Evolutionary conservation across 257 asterid species (phyloP).

Genomic region (Thymus mandschuricus): DNA sequence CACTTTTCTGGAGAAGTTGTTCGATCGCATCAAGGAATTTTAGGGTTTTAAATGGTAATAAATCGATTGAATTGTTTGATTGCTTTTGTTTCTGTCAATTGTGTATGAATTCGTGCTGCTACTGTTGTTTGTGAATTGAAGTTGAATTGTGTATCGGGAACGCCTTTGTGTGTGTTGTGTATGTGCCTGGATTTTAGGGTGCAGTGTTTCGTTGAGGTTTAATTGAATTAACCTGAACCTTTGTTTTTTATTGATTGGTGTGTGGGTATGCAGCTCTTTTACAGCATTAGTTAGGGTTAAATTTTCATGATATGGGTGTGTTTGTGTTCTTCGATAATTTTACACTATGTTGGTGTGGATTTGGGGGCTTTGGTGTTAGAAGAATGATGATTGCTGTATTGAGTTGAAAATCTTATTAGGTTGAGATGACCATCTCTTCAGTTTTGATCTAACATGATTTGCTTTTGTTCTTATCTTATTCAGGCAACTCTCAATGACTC

Average conservation of each 20-base stretch:
- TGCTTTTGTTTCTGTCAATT: not conserved
- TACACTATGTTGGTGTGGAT: not conserved
- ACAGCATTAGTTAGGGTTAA: not conserved
- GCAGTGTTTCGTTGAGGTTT: conserved; percentile 10
- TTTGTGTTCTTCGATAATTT: not conserved
- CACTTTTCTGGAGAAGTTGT: not conserved
- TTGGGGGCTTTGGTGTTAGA: not conserved
- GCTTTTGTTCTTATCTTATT: conserved; percentile 24
- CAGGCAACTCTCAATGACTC: conserved; percentile 99
- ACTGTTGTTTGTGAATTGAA: conserved; percentile 2
- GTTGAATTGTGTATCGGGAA: not conserved
- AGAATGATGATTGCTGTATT: not conserved
- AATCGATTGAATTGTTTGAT: not conserved
- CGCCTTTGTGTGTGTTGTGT: not conserved
- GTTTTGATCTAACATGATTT: not conserved
- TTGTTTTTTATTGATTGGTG: not conserved
- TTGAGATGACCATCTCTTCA: not conserved
- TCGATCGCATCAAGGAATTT: conserved; percentile 10
- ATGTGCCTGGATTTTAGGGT: not conserved
- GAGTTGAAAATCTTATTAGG: not conserved
- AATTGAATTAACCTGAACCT: not conserved
- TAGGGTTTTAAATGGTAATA: conserved; percentile 27
- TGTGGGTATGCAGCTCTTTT: not conserved
- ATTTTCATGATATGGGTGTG: not conserved
- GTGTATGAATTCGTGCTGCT: not conserved